Percentiles rank a stretch among this genome's conserved stretches.
phyloP scores from a whole-genome alignment of 768 basidiomycete species.

The Lactarius pseudohatsudake region DNA sequence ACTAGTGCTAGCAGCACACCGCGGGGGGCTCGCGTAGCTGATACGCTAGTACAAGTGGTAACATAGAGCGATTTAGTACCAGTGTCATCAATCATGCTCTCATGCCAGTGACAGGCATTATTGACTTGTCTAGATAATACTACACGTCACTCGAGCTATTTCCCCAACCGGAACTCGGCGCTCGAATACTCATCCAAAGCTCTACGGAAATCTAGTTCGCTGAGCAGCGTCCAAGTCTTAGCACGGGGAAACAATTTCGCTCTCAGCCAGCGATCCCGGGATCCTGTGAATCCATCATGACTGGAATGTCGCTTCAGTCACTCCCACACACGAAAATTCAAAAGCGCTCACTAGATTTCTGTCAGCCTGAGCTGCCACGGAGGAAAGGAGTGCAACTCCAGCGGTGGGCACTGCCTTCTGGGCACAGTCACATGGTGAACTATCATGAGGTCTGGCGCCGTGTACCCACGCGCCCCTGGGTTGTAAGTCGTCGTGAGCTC shows the following conservation, averaged over 20 bases:
- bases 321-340: neutral
- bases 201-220: conserved; percentile 58
- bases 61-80: neutral
- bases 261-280: conserved; percentile 17
- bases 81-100: neutral
- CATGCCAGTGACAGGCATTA: neutral
- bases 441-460: conserved; percentile 76
- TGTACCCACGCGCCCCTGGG: conserved; percentile 52
- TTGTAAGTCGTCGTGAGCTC: conserved; percentile 16
- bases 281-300: conserved; percentile 24
- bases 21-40: neutral
- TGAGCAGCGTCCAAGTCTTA: conserved; percentile 31
- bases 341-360: conserved; percentile 66
- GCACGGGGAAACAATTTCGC: neutral
- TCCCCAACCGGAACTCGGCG: conserved; percentile 80
- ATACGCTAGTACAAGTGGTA: neutral
- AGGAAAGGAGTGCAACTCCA: conserved; percentile 75
- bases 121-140: conserved; percentile 1
- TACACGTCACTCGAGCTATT: conserved; percentile 27
- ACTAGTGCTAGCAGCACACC: neutral
- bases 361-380: conserved; percentile 85
- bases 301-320: conserved; percentile 24
- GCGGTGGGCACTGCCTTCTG: conserved; percentile 41
- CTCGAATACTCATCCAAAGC: conserved; percentile 72
- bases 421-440: conserved; percentile 56